Conservation (phyloP, 2,329 filamentous ascomycete genomes). For the Aspergillus japonicus region DNA sequence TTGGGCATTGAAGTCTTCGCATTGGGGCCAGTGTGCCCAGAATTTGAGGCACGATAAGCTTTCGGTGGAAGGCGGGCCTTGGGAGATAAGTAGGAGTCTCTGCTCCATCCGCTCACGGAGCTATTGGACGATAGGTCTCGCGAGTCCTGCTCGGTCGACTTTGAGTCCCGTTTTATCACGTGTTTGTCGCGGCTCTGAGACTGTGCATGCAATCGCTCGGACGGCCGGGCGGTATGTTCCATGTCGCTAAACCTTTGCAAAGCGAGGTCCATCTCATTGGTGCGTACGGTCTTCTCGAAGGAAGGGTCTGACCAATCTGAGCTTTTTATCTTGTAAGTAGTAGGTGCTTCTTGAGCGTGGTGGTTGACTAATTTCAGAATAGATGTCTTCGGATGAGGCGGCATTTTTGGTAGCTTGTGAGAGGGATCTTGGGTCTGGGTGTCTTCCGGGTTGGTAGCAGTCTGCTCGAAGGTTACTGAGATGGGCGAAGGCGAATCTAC, state of each 20-base stretch:
- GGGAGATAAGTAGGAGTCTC: slow-evolving; percentile 27
- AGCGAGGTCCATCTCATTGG: slow-evolving; percentile 36
- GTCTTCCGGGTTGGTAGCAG: slow-evolving; percentile 24
- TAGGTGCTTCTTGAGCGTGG: slow-evolving; percentile 14
- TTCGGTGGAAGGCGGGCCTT: slow-evolving; percentile 14
- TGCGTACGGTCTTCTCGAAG: slow-evolving; percentile 31
- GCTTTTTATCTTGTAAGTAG: slow-evolving; percentile 21
- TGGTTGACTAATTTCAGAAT: slow-evolving; percentile 16
- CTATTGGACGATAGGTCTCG: slow-evolving; percentile 23
- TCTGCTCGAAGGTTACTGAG: slow-evolving; percentile 35
- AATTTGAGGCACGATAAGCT: slow-evolving; percentile 17
- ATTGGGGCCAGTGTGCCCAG: slow-evolving; percentile 15
- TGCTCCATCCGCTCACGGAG: slow-evolving; percentile 26
- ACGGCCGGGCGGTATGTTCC: slow-evolving; percentile 16
- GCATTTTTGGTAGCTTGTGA: slow-evolving; percentile 31
- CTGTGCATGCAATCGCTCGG: slow-evolving; percentile 27
- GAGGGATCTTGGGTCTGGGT: slow-evolving; percentile 17
- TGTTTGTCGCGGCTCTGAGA: slow-evolving; percentile 26
- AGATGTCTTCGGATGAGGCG: slow-evolving; percentile 15
- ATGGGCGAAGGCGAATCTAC: slow-evolving; percentile 42
- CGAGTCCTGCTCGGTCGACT: slow-evolving; percentile 18
- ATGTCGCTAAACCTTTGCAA: slow-evolving; percentile 30
- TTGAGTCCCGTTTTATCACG: slow-evolving; percentile 16
- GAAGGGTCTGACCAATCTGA: slow-evolving; percentile 26
- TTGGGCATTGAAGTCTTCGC: slow-evolving; percentile 30